A percentile compares a stretch with the other conserved stretches of the same genome.
Conservation (phyloP, 108 stramenopile genomes). For the Discostella stelligeroides region DNA sequence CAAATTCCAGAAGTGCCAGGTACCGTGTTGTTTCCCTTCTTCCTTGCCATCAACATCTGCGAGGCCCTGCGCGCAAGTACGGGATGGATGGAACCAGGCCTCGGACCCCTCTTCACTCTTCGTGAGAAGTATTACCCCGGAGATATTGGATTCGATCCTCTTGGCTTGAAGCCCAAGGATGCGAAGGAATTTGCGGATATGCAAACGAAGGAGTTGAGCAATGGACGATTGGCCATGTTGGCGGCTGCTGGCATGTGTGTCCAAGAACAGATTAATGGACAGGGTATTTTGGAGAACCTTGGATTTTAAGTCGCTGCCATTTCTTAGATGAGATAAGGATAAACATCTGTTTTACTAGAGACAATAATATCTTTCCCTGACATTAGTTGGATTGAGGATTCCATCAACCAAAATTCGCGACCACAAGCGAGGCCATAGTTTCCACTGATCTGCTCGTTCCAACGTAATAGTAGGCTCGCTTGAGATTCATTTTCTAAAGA, state of each 20-base stretch:
- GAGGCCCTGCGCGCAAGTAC: constrained; percentile 39
- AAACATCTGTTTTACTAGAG: background rate
- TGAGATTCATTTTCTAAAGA: no score
- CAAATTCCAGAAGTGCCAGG: constrained; percentile 55
- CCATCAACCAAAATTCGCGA: no score
- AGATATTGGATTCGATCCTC: constrained; percentile 61
- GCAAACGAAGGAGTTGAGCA: constrained; percentile 47
- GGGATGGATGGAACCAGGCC: constrained; percentile 46
- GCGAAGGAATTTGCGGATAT: constrained; percentile 37
- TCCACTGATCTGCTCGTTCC: no score
- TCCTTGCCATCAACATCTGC: constrained; percentile 43
- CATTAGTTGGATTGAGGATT: no score
- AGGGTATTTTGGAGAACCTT: constrained; percentile 33
- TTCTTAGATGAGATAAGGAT: background rate
- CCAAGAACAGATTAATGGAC: constrained; percentile 37
- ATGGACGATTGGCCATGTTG: constrained; percentile 69
- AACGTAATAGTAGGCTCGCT: no score
- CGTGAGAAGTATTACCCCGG: constrained; percentile 64
- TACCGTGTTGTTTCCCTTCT: constrained; percentile 37
- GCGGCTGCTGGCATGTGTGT: constrained; percentile 48
- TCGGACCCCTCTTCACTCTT: constrained; percentile 43
- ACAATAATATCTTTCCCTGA: no score
- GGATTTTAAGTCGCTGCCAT: constrained; percentile 5
- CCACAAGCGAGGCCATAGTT: no score
- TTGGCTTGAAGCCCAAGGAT: constrained; percentile 57